phyloP scores from a whole-genome alignment of 164 flowering plant species.

The Paratinospora sagittata region DNA sequence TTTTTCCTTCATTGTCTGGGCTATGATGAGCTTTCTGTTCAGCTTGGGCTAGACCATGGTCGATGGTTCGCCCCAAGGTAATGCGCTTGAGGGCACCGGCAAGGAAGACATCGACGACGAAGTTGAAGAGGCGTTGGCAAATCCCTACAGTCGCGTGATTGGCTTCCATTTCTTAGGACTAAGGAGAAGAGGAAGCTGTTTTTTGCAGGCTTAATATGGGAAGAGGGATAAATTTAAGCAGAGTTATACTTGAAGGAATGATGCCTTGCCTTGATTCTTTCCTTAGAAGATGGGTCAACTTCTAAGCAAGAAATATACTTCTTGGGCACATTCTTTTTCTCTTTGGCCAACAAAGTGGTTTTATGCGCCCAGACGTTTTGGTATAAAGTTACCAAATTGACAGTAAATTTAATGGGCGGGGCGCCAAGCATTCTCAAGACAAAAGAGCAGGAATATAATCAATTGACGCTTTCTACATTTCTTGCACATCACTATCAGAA shows the following conservation, averaged over 20 bases:
- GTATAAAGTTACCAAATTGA: background rate
- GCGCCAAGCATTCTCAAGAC: background rate
- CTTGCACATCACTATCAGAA: constrained; percentile 5
- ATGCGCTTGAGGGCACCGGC: constrained; percentile 20
- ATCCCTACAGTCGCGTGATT: constrained; percentile 12
- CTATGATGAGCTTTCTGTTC: background rate
- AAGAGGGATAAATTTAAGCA: background rate
- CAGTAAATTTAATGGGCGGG: background rate
- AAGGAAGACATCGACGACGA: constrained; percentile 21
- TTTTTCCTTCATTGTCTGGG: background rate
- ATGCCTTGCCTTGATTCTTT: constrained; percentile 5
- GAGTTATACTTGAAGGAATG: constrained; percentile 4
- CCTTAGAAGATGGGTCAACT: constrained; percentile 1
- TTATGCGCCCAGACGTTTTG: too few species aligned
- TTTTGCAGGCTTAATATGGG: background rate
- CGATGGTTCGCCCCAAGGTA: constrained; percentile 6
- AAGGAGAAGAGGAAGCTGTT: constrained; percentile 1
- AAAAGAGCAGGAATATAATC: constrained; percentile 5
- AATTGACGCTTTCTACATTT: constrained; percentile 4
- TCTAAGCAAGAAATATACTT: constrained; percentile 5
- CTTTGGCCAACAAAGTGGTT: constrained; percentile 1
- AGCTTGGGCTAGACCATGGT: too few species aligned
- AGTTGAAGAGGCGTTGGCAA: constrained; percentile 35
- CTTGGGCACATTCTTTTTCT: constrained; percentile 4
- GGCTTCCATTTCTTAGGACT: constrained; percentile 14